Evolutionary conservation across 495 filamentous ascomycete species (phyloP).

Genomic region (Penicillium bialowiezense): DNA sequence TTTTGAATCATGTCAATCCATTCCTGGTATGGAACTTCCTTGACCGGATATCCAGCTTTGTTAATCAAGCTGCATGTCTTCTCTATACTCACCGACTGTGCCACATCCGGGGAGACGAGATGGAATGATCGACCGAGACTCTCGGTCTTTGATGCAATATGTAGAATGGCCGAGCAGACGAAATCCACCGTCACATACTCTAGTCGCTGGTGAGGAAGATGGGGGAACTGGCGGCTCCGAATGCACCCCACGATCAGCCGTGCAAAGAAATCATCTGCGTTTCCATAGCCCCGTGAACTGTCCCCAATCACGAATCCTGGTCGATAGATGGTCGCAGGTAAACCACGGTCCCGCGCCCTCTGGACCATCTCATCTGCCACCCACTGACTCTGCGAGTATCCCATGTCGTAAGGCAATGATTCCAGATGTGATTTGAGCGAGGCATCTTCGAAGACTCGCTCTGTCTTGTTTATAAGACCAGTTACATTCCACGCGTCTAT

Average conservation of each 20-base stretch:
- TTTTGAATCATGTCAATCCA: slow-evolving; percentile 5
- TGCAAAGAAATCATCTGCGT: slow-evolving; percentile 24
- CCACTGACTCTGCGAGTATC: slow-evolving; percentile 24
- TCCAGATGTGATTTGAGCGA: slow-evolving; percentile 4
- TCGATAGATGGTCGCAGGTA: slow-evolving; percentile 21
- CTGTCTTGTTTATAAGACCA: slow-evolving; percentile 3
- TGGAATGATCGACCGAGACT: slow-evolving; percentile 7
- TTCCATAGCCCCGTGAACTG: slow-evolving; percentile 12
- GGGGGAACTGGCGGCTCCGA: slow-evolving; percentile 13
- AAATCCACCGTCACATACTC: slow-evolving; percentile 21
- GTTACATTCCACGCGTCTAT: slow-evolving; percentile 12
- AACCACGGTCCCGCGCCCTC: slow-evolving; percentile 8
- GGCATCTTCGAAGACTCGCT: slow-evolving; percentile 11
- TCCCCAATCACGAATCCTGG: slow-evolving; percentile 24
- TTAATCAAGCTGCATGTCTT: slow-evolving; percentile 3
- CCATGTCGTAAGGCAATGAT: slow-evolving; percentile 13
- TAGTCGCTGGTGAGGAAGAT: slow-evolving; percentile 8
- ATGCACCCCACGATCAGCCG: slow-evolving; percentile 20
- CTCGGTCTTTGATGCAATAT: slow-evolving; percentile 10
- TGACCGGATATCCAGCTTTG: slow-evolving; percentile 7
- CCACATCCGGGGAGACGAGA: slow-evolving; percentile 2
- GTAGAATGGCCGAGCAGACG: slow-evolving; percentile 12
- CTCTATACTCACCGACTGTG: slow-evolving; percentile 6
- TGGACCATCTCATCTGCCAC: slow-evolving; percentile 20
- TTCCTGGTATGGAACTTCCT: slow-evolving; percentile 8